phyloP scores from a whole-genome alignment of 345 rosid genomes.

The Passiflora organensis region DNA sequence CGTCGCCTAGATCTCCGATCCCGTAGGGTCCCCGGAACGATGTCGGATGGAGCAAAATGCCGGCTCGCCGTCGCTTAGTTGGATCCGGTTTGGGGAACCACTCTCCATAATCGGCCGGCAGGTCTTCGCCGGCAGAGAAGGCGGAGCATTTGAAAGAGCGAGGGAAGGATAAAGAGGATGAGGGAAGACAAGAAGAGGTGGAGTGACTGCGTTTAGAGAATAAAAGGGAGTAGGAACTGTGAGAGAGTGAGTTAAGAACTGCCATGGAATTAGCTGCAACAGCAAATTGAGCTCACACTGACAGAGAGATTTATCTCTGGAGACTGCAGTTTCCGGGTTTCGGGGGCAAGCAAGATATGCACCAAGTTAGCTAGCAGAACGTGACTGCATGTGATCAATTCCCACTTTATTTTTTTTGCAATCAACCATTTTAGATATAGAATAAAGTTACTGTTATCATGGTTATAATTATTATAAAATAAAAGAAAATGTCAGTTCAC shows the following conservation, averaged over 20 bases:
- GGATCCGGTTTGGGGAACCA: slow-evolving; percentile 51
- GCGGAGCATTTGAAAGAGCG: slow-evolving; percentile 16
- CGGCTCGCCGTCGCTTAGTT: slow-evolving; percentile 52
- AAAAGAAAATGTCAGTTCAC: too few species aligned
- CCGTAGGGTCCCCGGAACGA: slow-evolving; percentile 76
- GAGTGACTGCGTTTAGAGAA: slow-evolving; percentile 15
- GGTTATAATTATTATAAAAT: too few species aligned
- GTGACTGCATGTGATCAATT: too few species aligned
- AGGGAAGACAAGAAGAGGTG: slow-evolving; percentile 10
- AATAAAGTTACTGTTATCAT: too few species aligned
- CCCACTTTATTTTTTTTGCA: too few species aligned
- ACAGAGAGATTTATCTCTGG: too few species aligned
- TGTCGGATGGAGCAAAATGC: slow-evolving; percentile 90
- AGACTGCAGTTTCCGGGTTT: too few species aligned
- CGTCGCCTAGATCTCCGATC: slow-evolving; percentile 81
- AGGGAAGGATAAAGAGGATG: not conserved
- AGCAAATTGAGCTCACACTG: too few species aligned
- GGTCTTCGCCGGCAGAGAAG: slow-evolving; percentile 51
- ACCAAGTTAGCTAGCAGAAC: too few species aligned
- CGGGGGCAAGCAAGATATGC: too few species aligned
- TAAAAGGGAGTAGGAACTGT: slow-evolving; percentile 2
- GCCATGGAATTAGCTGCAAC: slow-evolving; percentile 1
- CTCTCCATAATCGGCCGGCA: slow-evolving; percentile 53
- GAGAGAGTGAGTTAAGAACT: slow-evolving; percentile 14
- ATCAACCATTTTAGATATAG: too few species aligned